Conservation (phyloP, 1,284 basidiomycete species). For the Leccinum angustisporum region DNA sequence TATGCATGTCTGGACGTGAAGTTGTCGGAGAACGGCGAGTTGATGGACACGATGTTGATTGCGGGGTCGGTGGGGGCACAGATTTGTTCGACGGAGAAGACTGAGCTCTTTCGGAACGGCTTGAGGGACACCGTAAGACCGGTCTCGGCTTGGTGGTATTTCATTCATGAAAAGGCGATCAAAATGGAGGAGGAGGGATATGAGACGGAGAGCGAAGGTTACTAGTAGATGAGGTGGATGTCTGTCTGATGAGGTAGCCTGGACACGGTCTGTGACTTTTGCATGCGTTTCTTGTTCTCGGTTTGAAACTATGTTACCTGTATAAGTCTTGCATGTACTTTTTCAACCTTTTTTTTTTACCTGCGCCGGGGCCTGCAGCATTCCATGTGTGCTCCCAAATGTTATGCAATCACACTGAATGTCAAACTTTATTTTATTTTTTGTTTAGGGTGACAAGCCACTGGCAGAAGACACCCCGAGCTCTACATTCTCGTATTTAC, state of each 20-base stretch:
- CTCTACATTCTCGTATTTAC: too few species aligned
- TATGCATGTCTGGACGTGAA: constrained; percentile 40
- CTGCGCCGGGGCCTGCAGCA: too few species aligned
- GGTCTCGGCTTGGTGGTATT: constrained; percentile 35
- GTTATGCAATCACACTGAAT: too few species aligned
- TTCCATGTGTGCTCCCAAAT: too few species aligned
- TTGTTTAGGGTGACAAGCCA: too few species aligned
- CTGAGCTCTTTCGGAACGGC: constrained; percentile 30
- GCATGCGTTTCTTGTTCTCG: neutral
- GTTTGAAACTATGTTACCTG: neutral
- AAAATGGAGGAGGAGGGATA: neutral
- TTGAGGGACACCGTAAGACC: constrained; percentile 35
- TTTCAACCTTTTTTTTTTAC: too few species aligned
- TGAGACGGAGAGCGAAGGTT: neutral
- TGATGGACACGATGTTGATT: constrained; percentile 37
- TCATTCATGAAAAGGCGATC: constrained; percentile 13
- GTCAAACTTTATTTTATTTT: too few species aligned
- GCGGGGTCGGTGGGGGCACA: constrained; percentile 41
- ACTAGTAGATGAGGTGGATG: neutral
- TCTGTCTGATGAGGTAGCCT: neutral
- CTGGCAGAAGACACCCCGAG: too few species aligned
- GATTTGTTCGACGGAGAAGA: constrained; percentile 36
- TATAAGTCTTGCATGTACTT: too few species aligned
- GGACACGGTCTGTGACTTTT: neutral
- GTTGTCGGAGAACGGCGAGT: constrained; percentile 37